Evolutionary conservation across 2,329 filamentous ascomycete species (phyloP).

Genomic region (Fusarium haematococcum): DNA sequence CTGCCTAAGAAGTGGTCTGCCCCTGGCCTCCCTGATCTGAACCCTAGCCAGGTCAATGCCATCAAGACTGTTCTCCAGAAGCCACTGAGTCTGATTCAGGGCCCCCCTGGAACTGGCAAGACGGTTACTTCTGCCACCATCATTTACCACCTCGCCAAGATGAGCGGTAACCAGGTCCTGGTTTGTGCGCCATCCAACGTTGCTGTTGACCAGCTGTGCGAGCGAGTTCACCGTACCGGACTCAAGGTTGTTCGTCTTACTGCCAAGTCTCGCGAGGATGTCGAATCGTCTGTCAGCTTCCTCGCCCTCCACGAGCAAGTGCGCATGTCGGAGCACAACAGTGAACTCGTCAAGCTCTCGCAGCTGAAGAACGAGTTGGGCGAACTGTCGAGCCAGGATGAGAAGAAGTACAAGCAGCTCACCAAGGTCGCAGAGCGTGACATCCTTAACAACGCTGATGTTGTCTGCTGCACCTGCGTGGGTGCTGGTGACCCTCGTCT

Average conservation of each 20-base stretch:
- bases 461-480: slow-evolving; percentile 98
- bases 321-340: slow-evolving; percentile 95
- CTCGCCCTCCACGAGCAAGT: slow-evolving; percentile 97
- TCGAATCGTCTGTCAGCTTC: slow-evolving; percentile 97
- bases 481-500: slow-evolving; percentile 96
- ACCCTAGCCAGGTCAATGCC: slow-evolving; percentile 94
- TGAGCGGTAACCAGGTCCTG: slow-evolving; percentile 92
- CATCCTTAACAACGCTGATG: slow-evolving; percentile 93
- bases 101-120: slow-evolving; percentile 96
- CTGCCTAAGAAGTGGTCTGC: slow-evolving; percentile 98
- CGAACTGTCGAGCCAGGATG: slow-evolving; percentile 93
- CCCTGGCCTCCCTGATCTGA: slow-evolving; percentile 92
- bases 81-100: slow-evolving; percentile 94
- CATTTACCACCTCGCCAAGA: slow-evolving; percentile 96
- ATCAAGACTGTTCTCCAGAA: slow-evolving; percentile 96
- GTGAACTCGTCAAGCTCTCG: slow-evolving; percentile 90
- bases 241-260: slow-evolving; percentile 97
- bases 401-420: slow-evolving; percentile 98
- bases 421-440: slow-evolving; percentile 94
- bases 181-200: slow-evolving; percentile 99
- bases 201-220: slow-evolving; percentile 96
- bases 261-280: slow-evolving; percentile 98
- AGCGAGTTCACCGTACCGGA: slow-evolving; percentile 93
- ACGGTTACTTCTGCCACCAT: slow-evolving; percentile 98
- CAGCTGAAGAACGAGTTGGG: slow-evolving; percentile 93